Base-by-base conservation (phyloP, 176 grass and related monocot genomes). In the Bolboschoenus planiculmis region DNA sequence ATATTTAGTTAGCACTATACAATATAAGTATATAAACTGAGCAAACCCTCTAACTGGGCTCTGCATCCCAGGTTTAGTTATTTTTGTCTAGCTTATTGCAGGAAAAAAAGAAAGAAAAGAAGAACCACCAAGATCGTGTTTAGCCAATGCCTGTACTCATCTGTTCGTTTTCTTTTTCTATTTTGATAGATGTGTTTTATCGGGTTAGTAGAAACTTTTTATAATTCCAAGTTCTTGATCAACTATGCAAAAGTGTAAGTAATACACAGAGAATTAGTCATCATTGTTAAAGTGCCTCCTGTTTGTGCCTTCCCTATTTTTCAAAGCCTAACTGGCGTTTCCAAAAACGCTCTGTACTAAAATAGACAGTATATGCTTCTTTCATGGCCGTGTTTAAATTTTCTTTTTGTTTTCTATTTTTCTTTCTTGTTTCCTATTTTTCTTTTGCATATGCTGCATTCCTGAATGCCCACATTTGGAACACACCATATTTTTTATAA, bases 21-120 rank as follows among this genome's bases (percentile, higher is more conserved):
- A 47, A 63, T 64, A 81, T 64, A 62, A 82, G 43, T 63, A 59
- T 66, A 82, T 59, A 47, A 63, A 66, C 58, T 63, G 26, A 82
- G 56, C 7, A 82, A 82, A 37, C 3, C n/a, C 57, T 20, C 40
- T 63, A 39, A 82, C 43, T 82, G n/a, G 56, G 58, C 40, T 50
- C 44, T 62, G 37, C n/a, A 51, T 10, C 46, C 46, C 26, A 77
- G 23, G 46, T 48, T 74, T 58, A 82, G 37, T 63, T 23, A 26
- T 31, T 63, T 81, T 82, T 33, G 56, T 82, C 58, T 82, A 81
- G 72, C 26, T 77, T 53, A 61, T 81, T 82, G 39, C 80, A 63
- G 20, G 7, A n/a, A 53, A 75, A 27, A 30, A 16, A 40, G 27
- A 65, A 65, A 20, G 44, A 62, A 62, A 48, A 44, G 59, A 30